Base-by-base conservation (phyloP, 1,139 yeast species). In the Kodamaea plutei region DNA sequence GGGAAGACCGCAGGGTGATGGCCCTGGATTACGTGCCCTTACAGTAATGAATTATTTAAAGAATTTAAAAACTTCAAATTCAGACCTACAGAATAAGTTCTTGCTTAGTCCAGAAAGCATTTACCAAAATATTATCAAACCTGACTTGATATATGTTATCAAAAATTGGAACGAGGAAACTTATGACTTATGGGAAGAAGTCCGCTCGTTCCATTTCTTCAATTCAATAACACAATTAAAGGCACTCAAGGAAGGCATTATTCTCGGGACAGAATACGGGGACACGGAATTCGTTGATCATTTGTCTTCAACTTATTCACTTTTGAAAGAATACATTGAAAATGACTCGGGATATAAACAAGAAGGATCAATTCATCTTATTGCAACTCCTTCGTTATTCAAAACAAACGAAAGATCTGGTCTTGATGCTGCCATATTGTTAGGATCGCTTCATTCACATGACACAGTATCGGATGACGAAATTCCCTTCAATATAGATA, bases 1-100 rank as follows among this genome's bases (percentile, higher is more conserved):
- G 98, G 97, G 97, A 2, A 69, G 98, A 45, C 98, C 98, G 1
- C 98, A 89, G 56, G 72, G 87, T 39, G 98, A 91, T 54, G 97
- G 97, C 0, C 96, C 97, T 0, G 93, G 94, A 0, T 65, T 89
- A 36, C 69, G 97, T 43, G 70, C 79, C 3, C 68, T 80, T 30
- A 69, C 95, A 1, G 68, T 82, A 18, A 56, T 75, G 28, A 73
- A 74, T 39, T 85, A 76, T 51, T 48, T 85, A 37, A 56, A 59
- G 16, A 44, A 68, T 8, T 53, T 79, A 35, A 44, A 59, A 5
- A 50, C 60, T 24, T 54, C 54, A 37, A 52, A 56, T 19, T 32
- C 45, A 7, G 38, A 43, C 6, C 40, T 67, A n/a, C 37, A 49
- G 3, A 60, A 47, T 31, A 15, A 29, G 1, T 45, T 50, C 27